phyloP scores from a whole-genome alignment of 768 basidiomycete genomes.

The Pleurotus tuoliensis region DNA sequence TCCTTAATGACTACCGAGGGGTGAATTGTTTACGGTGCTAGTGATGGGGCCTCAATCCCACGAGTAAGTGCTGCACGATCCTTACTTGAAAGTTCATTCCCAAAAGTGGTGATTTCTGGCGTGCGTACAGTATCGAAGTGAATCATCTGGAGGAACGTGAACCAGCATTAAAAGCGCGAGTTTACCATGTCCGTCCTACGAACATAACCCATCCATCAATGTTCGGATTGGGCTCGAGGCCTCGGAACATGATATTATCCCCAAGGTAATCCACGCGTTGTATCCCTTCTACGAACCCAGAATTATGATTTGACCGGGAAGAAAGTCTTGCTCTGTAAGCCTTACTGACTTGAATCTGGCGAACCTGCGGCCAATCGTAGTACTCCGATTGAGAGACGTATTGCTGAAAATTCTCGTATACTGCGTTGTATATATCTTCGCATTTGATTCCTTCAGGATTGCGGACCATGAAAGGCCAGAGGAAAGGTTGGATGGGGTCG shows the following conservation, averaged over 20 bases:
- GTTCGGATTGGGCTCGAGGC: constrained; percentile 46
- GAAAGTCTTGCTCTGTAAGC: constrained; percentile 25
- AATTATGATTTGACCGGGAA: constrained; percentile 7
- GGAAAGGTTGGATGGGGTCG: constrained; percentile 41
- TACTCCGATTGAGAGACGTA: constrained; percentile 31
- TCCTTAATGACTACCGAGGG: too few species aligned
- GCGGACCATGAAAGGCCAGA: constrained; percentile 52
- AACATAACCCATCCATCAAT: constrained; percentile 42
- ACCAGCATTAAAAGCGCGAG: too few species aligned
- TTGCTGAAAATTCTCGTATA: constrained; percentile 41
- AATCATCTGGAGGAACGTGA: too few species aligned
- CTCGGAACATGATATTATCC: constrained; percentile 44
- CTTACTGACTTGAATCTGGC: constrained; percentile 26
- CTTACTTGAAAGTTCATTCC: too few species aligned
- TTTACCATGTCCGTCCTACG: constrained; percentile 8
- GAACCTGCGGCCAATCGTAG: constrained; percentile 27
- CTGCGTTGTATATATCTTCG: constrained; percentile 46
- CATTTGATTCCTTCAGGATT: constrained; percentile 46
- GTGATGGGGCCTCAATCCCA: too few species aligned
- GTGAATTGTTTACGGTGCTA: too few species aligned
- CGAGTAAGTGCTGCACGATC: too few species aligned
- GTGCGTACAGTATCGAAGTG: too few species aligned
- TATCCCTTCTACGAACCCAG: constrained; percentile 18
- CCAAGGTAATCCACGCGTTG: constrained; percentile 47
- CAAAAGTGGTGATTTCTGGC: too few species aligned